Percentiles rank a stretch among this genome's conserved stretches.
phyloP scores from a whole-genome alignment of 1,284 basidiomycete genomes.

The Apiotrichum gracile region DNA sequence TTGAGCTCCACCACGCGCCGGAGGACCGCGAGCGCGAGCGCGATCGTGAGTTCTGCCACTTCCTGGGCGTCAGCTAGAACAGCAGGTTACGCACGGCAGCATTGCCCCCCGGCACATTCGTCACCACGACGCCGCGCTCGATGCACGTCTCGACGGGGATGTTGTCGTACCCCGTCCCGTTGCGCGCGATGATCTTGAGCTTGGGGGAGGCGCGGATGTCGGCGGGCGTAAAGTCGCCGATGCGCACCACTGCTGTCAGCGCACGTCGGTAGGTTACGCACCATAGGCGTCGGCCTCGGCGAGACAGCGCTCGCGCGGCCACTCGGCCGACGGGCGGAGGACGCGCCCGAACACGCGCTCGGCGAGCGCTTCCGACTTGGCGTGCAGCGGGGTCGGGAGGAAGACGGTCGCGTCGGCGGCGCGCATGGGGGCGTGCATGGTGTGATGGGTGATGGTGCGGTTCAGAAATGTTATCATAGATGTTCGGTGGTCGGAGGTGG shows the following conservation, averaged over 20 bases:
- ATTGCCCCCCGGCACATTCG: conserved; percentile 52
- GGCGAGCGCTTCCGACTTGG: conserved; percentile 32
- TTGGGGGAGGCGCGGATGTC: conserved; percentile 17
- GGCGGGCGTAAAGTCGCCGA: conserved; percentile 16
- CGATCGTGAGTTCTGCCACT: conserved; percentile 53
- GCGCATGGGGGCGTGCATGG: background rate
- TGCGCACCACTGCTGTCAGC: conserved; percentile 22
- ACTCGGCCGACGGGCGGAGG: conserved; percentile 23
- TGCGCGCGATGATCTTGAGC: conserved; percentile 29
- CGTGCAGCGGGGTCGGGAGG: conserved; percentile 34
- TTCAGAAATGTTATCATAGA: background rate
- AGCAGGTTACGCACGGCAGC: conserved; percentile 13
- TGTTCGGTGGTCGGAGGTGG: no score
- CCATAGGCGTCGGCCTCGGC: conserved; percentile 27
- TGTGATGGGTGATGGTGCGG: background rate
- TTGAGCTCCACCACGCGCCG: conserved; percentile 55
- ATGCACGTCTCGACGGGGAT: conserved; percentile 48
- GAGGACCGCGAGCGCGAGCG: conserved; percentile 54
- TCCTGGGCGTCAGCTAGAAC: conserved; percentile 48
- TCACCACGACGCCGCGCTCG: conserved; percentile 55
- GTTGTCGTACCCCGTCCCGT: conserved; percentile 33
- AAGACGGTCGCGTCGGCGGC: conserved; percentile 29
- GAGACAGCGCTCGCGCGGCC: conserved; percentile 25
- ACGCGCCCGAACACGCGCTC: conserved; percentile 27
- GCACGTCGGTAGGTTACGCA: background rate